Evolutionary conservation across 192 early-diverging fungal species (phyloP).

Genomic region (Coemansia sp.): DNA sequence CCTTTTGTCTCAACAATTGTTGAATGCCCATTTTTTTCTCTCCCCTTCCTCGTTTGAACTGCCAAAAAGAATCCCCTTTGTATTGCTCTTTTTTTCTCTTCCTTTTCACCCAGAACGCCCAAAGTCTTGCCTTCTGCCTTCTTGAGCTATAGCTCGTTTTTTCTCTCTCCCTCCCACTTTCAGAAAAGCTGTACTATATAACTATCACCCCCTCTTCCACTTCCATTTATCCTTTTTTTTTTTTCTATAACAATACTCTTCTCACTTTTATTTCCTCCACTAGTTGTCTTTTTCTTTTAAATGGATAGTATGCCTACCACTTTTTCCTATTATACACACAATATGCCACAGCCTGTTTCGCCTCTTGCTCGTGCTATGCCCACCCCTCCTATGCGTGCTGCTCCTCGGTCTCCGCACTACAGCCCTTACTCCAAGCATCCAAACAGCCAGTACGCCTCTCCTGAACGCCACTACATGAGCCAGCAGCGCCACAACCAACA

Average conservation of each 20-base stretch:
- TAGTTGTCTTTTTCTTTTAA: background rate
- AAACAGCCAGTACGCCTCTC: background rate
- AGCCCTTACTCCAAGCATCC: background rate
- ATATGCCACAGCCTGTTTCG: background rate
- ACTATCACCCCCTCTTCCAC: background rate
- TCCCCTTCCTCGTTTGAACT: background rate
- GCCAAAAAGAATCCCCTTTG: no score
- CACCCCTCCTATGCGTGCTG: background rate
- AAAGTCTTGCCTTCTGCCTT: conserved; percentile 6
- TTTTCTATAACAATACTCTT: conserved; percentile 1
- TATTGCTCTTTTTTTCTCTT: background rate
- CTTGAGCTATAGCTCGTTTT: conserved; percentile 10
- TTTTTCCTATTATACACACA: background rate
- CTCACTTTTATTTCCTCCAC: background rate
- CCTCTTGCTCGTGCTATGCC: background rate
- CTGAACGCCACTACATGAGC: background rate
- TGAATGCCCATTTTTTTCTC: background rate
- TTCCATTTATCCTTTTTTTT: background rate
- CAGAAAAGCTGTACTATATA: background rate
- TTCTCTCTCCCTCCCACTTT: background rate
- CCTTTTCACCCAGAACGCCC: background rate
- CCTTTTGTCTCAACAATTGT: background rate
- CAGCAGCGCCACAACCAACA: background rate
- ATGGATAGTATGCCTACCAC: background rate
- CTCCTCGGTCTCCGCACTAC: background rate